Conservation (phyloP, 2,329 filamentous ascomycete genomes). For the Dichotomopilus funicola region DNA sequence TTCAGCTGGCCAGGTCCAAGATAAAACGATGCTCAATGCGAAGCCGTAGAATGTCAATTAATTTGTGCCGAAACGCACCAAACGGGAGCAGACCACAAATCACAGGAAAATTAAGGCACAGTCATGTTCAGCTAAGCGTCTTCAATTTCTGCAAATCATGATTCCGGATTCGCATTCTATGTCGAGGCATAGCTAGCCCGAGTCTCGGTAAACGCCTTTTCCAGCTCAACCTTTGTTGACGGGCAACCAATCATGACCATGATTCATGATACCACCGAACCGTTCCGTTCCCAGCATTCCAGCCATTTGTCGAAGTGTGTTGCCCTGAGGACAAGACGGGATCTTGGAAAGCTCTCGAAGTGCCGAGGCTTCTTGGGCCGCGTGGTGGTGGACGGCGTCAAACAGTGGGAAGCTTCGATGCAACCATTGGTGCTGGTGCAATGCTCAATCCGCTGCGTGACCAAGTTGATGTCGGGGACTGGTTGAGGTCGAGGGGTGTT, state of each 20-base stretch:
- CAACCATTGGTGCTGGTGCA: constrained; percentile 7
- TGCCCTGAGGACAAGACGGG: not conserved
- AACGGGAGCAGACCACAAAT: not conserved
- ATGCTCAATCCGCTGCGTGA: constrained; percentile 24
- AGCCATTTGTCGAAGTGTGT: constrained; percentile 12
- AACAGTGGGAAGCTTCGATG: constrained; percentile 16
- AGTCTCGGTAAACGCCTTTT: constrained; percentile 16
- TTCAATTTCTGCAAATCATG: constrained; percentile 19
- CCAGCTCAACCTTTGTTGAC: constrained; percentile 23
- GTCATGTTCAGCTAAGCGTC: constrained; percentile 11
- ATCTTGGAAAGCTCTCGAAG: constrained; percentile 14
- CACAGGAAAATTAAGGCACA: not conserved
- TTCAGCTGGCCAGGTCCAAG: too few species aligned
- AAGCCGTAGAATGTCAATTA: too few species aligned
- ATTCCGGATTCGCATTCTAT: constrained; percentile 16
- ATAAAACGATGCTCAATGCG: too few species aligned
- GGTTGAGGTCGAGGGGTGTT: constrained; percentile 48
- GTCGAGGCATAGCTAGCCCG: constrained; percentile 16
- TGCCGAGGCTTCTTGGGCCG: constrained; percentile 14
- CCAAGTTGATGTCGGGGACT: constrained; percentile 31
- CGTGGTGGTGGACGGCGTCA: constrained; percentile 11
- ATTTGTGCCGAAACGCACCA: too few species aligned
- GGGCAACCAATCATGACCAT: constrained; percentile 23
- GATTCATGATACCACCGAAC: constrained; percentile 19
- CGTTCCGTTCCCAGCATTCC: constrained; percentile 14